Evolutionary conservation across 176 grass and related monocot genomes (phyloP), one percentile per base, ranked within the genome.

Genomic region (Triticum dicoccoides): DNA sequence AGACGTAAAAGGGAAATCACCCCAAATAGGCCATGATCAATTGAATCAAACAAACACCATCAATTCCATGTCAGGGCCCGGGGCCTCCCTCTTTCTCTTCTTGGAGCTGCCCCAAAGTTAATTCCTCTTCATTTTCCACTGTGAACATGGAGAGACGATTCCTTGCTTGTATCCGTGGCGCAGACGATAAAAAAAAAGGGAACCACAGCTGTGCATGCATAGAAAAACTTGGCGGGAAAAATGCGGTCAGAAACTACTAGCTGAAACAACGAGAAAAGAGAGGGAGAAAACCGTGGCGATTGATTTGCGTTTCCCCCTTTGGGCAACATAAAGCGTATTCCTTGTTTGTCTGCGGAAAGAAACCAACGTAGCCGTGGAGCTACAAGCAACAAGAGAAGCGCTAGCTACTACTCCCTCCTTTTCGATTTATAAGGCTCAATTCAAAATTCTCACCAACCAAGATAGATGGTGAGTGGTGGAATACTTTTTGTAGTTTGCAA

Each of bases 41-140:
- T 76, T 76, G 73, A 25, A 76, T 52, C 74, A 54, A 77, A 77
- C 49, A 77, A 58, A 77, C 74, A 77, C 9, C 74, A 56, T 77
- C 47, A 56, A 77, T 56, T 21, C 27, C 27, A 77, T 34, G 29
- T 77, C 74, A 77, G 74, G 5, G 27, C 15, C 73, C 47, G 15
- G 25, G 74, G 47, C 29, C 74, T 77, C 49, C 27, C 74, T 77
- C 47, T 56, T 34, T 34, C 74, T 33, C 73, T 77, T 56, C 2
- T 17, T 11, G 27, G 11, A 77, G 17, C 74, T 5, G 4, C 25
- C 15, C 29, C 29, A 75, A 30, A 29, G 72, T 44, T 49, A 25
- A 30, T 17, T 30, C 15, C 24, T 30, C 12, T 9, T 27, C 4
- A 2, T 30, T 30, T 76, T 9, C 58, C 56, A 59, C 56, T 21